phyloP scores from a whole-genome alignment of 1,139 yeast genomes.

The Taphrina confusa region DNA sequence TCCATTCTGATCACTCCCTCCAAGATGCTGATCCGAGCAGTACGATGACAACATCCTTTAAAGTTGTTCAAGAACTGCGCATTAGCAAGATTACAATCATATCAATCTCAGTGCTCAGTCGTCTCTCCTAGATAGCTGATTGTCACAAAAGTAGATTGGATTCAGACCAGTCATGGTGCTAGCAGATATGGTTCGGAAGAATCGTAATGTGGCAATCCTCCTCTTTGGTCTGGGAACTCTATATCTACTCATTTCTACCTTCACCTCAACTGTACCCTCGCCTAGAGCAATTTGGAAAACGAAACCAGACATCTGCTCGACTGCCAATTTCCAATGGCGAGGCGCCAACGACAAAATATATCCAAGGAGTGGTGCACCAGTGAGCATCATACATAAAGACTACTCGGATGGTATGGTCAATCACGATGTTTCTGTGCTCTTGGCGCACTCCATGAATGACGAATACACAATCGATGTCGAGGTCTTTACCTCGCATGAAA shows the following conservation, averaged over 20 bases:
- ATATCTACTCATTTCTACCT: neutral
- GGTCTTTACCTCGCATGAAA: constrained; percentile 23
- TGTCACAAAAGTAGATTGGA: too few relatives aligned
- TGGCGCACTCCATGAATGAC: constrained; percentile 21
- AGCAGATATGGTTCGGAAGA: neutral
- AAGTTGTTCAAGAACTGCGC: too few relatives aligned
- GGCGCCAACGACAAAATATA: constrained; percentile 25
- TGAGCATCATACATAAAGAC: constrained; percentile 21
- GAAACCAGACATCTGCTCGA: neutral
- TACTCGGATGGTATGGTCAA: constrained; percentile 16
- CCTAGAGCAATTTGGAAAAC: neutral
- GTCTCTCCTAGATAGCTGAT: too few relatives aligned
- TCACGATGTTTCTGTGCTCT: constrained; percentile 17
- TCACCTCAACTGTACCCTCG: neutral
- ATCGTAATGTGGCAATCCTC: neutral
- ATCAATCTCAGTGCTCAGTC: too few relatives aligned
- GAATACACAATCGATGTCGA: constrained; percentile 20
- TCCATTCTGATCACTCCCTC: too few relatives aligned
- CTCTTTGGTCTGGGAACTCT: neutral
- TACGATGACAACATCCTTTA: too few relatives aligned
- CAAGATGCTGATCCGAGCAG: too few relatives aligned
- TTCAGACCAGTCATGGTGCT: too few relatives aligned
- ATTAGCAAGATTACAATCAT: too few relatives aligned
- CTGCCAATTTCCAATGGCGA: constrained; percentile 28
- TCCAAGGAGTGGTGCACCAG: constrained; percentile 6